phyloP scores from a whole-genome alignment of 768 basidiomycete genomes.

The Suillus subluteus region DNA sequence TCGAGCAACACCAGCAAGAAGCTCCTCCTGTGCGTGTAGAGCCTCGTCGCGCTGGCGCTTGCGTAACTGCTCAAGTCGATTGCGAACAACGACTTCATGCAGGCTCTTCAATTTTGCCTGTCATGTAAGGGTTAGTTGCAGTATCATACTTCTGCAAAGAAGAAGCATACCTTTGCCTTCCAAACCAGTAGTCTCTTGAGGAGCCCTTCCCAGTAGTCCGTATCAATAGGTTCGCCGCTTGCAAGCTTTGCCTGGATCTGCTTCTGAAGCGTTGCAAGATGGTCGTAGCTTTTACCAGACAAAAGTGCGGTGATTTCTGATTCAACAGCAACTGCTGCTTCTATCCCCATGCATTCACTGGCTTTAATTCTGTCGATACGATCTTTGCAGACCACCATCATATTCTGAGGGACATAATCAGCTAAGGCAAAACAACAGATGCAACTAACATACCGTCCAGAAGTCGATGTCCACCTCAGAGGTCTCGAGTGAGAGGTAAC shows the following conservation, averaged over 20 bases:
- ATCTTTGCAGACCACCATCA: slow-evolving; percentile 97
- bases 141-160: slow-evolving; percentile 4
- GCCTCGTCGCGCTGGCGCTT: slow-evolving; percentile 97
- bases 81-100: slow-evolving; percentile 96
- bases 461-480: slow-evolving; percentile 89
- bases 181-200: slow-evolving; percentile 92
- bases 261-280: slow-evolving; percentile 80
- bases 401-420: slow-evolving; percentile 59
- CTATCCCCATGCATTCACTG: slow-evolving; percentile 64
- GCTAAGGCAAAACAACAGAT: slow-evolving; percentile 1
- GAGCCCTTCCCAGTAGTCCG: slow-evolving; percentile 96
- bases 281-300: slow-evolving; percentile 83
- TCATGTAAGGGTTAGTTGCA: slow-evolving; percentile 13
- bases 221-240: slow-evolving; percentile 94
- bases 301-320: slow-evolving; percentile 81
- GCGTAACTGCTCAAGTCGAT: slow-evolving; percentile 93
- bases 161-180: slow-evolving; percentile 82
- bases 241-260: slow-evolving; percentile 87
- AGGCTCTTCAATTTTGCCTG: slow-evolving; percentile 90
- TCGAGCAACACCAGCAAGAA: slow-evolving; percentile 76
- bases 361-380: slow-evolving; percentile 76
- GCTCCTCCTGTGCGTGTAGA: slow-evolving; percentile 88
- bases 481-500: slow-evolving; percentile 86
- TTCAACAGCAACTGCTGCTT: slow-evolving; percentile 81
- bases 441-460: slow-evolving; percentile 75